These are phyloP conservation scores for Eimeria falciformis DNA, from an alignment of 169 alveolate species.

Conservation along the genomic window DNA sequence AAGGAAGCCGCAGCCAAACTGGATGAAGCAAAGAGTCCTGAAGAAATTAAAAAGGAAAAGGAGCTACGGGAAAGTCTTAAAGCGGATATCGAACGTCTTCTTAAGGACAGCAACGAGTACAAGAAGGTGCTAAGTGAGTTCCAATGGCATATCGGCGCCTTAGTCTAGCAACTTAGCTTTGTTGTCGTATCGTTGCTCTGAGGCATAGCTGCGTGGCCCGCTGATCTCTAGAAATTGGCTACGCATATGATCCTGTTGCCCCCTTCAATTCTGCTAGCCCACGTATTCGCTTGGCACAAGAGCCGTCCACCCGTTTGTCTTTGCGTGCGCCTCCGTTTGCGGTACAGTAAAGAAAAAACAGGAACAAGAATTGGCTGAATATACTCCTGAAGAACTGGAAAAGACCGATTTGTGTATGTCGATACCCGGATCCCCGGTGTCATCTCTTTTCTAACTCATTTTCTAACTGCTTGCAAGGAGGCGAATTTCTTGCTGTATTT, in stretches of 20 bases:
- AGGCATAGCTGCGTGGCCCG: too few relatives aligned
- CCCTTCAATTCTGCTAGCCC: too few relatives aligned
- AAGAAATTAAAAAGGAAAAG: constrained; percentile 40
- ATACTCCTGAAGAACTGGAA: constrained; percentile 42
- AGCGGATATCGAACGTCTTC: background rate
- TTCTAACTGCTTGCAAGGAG: background rate
- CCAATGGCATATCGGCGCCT: too few relatives aligned
- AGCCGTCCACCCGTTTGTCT: too few relatives aligned
- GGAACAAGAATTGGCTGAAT: constrained; percentile 45
- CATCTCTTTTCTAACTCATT: background rate
- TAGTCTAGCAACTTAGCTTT: too few relatives aligned
- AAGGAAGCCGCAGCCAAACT: constrained; percentile 49
- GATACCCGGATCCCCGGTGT: background rate
- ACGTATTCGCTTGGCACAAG: too few relatives aligned
- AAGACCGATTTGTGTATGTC: constrained; percentile 57
- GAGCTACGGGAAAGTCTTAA: constrained; percentile 8
- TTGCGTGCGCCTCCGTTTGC: background rate
- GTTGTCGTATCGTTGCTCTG: too few relatives aligned
- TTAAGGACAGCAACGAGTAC: constrained; percentile 40
- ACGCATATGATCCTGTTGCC: too few relatives aligned
- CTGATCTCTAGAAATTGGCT: too few relatives aligned
- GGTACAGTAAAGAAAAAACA: constrained; percentile 26
- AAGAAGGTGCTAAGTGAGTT: background rate
- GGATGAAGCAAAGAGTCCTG: constrained; percentile 23
- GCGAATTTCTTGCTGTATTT: background rate